A percentile compares a stretch with the other conserved stretches of the same genome.
Conservation (phyloP, 148 eudicot species). For the Chenopodium formosanum region DNA sequence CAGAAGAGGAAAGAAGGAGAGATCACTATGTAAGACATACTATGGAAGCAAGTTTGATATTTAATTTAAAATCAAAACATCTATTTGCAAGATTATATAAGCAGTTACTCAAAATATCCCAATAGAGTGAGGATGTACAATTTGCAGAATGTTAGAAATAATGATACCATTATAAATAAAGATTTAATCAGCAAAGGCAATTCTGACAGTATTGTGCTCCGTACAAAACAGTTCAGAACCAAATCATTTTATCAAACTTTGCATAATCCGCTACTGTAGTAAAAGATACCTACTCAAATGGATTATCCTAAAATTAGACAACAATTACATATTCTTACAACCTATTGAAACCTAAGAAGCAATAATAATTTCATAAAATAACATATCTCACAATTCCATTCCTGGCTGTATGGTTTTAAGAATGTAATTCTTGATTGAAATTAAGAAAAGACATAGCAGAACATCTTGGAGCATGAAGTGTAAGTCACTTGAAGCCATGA, state of each 20-base stretch:
- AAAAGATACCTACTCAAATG: not conserved
- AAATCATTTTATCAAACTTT: not conserved
- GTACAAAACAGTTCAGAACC: not conserved
- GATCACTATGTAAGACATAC: not conserved
- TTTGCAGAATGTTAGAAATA: not conserved
- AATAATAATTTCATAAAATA: not conserved
- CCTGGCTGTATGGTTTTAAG: too few species aligned
- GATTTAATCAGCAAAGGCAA: not conserved
- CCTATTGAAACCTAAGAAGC: not conserved
- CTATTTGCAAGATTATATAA: not conserved
- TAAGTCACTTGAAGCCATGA: not conserved
- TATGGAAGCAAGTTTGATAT: too few species aligned
- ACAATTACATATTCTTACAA: not conserved
- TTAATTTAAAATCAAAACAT: too few species aligned
- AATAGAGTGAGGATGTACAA: not conserved
- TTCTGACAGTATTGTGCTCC: not conserved
- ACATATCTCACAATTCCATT: too few species aligned
- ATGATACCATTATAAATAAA: not conserved
- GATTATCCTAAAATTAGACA: not conserved
- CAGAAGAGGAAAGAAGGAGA: not conserved
- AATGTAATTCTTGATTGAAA: not conserved
- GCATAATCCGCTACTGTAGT: not conserved
- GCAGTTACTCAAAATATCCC: not conserved
- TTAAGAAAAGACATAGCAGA: not conserved
- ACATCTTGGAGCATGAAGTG: not conserved